A percentile compares a stretch with the other conserved stretches of the same genome.
These are phyloP conservation scores for Centrapalus pauciflorus DNA, from an alignment of 129 eudicot genomes.

Conservation along the genomic window DNA sequence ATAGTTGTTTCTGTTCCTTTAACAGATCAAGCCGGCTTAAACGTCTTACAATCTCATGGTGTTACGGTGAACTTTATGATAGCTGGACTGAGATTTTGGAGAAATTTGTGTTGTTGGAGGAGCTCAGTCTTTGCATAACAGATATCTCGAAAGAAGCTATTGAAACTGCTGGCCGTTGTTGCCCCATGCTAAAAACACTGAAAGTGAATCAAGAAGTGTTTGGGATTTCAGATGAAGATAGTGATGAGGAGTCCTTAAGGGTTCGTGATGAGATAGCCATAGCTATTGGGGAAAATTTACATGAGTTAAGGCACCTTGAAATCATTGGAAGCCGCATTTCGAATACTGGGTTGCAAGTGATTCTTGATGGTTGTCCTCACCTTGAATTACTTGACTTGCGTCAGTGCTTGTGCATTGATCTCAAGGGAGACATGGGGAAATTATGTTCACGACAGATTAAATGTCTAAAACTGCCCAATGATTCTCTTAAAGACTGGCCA, in stretches of 20 bases:
- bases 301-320: conserved; percentile 3
- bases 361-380: conserved; percentile 6
- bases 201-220: background rate
- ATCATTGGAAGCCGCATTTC: background rate
- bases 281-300: background rate
- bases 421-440: background rate
- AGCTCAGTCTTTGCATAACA: background rate
- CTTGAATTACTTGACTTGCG: conserved; percentile 3
- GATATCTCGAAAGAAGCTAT: background rate
- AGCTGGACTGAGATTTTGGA: background rate
- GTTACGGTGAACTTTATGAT: background rate
- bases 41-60: background rate
- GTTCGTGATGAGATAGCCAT: background rate
- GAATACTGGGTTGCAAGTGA: conserved; percentile 7
- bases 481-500: background rate
- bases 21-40: background rate
- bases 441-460: background rate
- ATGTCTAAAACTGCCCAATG: background rate
- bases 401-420: background rate
- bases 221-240: background rate
- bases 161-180: conserved; percentile 6
- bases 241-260: no score
- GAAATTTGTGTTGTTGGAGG: conserved; percentile 1
- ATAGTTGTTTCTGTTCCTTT: background rate
- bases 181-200: conserved; percentile 1